Conservation (phyloP, 2,329 filamentous ascomycete genomes). For the Aureobasidium sp. region DNA sequence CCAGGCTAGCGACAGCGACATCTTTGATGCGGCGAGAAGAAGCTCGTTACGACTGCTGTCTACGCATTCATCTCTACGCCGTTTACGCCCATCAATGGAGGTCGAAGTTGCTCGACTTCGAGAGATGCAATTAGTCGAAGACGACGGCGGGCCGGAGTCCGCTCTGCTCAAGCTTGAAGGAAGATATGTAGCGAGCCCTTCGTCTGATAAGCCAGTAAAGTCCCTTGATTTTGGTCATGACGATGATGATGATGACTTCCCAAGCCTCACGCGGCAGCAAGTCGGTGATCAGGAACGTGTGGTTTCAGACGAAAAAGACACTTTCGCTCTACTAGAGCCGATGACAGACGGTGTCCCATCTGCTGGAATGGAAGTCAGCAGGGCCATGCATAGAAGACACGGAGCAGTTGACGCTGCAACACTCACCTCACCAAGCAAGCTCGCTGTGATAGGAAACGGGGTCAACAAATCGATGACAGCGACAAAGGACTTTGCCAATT, state of each 20-base stretch:
- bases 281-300: neutral
- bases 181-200: constrained; percentile 50
- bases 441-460: neutral
- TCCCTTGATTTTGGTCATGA: neutral
- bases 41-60: constrained; percentile 31
- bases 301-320: neutral
- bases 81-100: constrained; percentile 68
- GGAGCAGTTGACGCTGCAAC: neutral
- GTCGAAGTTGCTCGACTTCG: constrained; percentile 80
- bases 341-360: neutral
- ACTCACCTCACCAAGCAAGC: neutral
- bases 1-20: constrained; percentile 1
- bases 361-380: neutral
- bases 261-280: neutral
- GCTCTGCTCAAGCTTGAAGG: constrained; percentile 88
- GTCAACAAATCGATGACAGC: neutral
- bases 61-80: constrained; percentile 50
- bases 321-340: neutral
- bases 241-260: neutral
- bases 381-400: neutral
- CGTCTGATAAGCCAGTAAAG: neutral
- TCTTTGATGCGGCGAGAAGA: neutral
- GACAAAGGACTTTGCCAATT: neutral
- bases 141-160: constrained; percentile 81
- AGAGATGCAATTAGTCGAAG: constrained; percentile 75